Percentiles rank a stretch among this genome's conserved stretches.
These are phyloP conservation scores for Dothiorella sarmentorum DNA, from an alignment of 2,329 filamentous ascomycete genomes.

Conservation along the genomic window DNA sequence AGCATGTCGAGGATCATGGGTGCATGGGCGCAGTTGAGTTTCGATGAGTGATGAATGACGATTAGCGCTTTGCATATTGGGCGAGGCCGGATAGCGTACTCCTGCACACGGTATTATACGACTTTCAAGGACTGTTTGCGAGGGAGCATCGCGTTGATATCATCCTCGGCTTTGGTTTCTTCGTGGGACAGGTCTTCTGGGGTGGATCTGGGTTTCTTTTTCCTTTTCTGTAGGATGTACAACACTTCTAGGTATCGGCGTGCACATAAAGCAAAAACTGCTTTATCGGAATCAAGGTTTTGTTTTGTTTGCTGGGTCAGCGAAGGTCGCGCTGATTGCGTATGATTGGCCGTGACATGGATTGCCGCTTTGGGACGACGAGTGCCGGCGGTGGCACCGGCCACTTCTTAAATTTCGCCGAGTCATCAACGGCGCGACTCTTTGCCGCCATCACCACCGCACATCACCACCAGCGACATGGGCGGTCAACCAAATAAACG, in stretches of 20 bases:
- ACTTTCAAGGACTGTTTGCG: constrained; percentile 4
- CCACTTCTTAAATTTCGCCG: constrained; percentile 12
- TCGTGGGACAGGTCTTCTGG: constrained; percentile 6
- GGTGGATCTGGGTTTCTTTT: constrained; percentile 12
- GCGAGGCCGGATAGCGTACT: constrained; percentile 1
- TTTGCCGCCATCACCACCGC: constrained; percentile 2
- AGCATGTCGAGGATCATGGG: constrained; percentile 79
- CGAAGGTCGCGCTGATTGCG: background rate
- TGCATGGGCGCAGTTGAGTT: constrained; percentile 88
- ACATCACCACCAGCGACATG: constrained; percentile 24
- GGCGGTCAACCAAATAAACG: constrained; percentile 34
- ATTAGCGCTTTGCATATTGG: constrained; percentile 19
- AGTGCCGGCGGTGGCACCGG: background rate
- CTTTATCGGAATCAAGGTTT: constrained; percentile 9
- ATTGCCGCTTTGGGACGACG: constrained; percentile 8
- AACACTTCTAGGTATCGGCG: constrained; percentile 16
- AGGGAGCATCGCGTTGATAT: constrained; percentile 14
- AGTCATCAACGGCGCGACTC: constrained; percentile 6
- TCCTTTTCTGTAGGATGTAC: constrained; percentile 15
- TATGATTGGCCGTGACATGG: background rate
- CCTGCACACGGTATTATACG: background rate
- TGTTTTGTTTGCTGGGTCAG: background rate
- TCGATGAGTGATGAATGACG: constrained; percentile 53
- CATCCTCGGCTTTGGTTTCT: constrained; percentile 18
- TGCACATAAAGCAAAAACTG: constrained; percentile 17